Percentiles rank a stretch among this genome's conserved stretches.
phyloP scores from a whole-genome alignment of 345 rosid genomes.

The Atalantia buxifolia region DNA sequence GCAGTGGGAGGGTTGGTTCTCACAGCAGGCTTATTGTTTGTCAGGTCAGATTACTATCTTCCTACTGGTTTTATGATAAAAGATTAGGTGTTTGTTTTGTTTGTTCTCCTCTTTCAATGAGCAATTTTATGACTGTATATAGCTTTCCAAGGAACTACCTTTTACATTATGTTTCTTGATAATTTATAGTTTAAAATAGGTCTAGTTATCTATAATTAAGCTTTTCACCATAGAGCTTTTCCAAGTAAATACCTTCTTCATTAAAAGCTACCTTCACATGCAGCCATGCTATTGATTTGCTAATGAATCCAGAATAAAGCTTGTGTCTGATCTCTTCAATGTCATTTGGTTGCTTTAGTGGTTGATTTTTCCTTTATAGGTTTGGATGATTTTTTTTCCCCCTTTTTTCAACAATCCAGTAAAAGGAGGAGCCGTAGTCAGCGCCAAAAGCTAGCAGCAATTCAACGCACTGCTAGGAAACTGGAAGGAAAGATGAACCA shows the following conservation, averaged over 20 bases:
- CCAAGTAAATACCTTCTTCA: background rate
- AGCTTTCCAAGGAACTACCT: background rate
- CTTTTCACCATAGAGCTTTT: background rate
- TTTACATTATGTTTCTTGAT: background rate
- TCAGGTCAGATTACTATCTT: constrained; percentile 42
- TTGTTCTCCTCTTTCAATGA: background rate
- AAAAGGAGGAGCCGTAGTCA: constrained; percentile 52
- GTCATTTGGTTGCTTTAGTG: background rate
- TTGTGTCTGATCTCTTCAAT: background rate
- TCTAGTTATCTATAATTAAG: background rate
- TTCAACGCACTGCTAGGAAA: constrained; percentile 57
- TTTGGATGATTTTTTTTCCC: background rate
- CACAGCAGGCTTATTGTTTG: constrained; percentile 58
- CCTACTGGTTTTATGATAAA: background rate
- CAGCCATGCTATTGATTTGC: background rate
- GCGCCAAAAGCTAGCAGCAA: constrained; percentile 51
- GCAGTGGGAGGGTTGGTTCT: constrained; percentile 86
- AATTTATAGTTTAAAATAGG: background rate
- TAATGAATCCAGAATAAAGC: no score
- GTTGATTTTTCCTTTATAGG: background rate
- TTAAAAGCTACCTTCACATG: background rate
- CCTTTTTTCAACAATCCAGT: constrained; percentile 25
- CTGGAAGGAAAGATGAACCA: constrained; percentile 48
- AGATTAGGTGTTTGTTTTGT: background rate
- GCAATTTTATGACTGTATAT: background rate